Conservation (phyloP, 306 rosid species). For the Echinosophora koreensis region DNA sequence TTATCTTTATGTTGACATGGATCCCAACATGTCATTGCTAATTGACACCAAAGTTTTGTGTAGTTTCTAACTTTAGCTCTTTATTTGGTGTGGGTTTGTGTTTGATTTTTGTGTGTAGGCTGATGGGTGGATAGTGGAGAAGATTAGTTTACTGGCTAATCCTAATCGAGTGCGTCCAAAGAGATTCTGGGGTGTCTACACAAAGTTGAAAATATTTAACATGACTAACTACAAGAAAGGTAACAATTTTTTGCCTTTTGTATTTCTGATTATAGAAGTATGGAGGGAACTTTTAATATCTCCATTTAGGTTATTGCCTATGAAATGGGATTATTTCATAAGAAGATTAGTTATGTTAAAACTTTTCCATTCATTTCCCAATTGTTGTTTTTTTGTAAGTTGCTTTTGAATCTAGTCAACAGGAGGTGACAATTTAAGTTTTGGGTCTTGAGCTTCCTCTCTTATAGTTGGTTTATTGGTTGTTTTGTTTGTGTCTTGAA, state of each 20-base stretch:
- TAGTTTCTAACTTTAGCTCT: constrained; percentile 36
- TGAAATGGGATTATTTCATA: constrained; percentile 18
- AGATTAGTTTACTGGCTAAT: constrained; percentile 88
- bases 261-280: constrained; percentile 28
- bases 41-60: not conserved
- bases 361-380: not conserved
- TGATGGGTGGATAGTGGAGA: constrained; percentile 96
- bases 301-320: constrained; percentile 25
- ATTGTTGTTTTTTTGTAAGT: not conserved
- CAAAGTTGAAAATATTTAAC: constrained; percentile 93
- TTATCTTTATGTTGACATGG: constrained; percentile 6
- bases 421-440: not conserved
- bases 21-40: not conserved
- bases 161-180: constrained; percentile 93
- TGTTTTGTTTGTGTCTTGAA: constrained; percentile 42
- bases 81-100: constrained; percentile 37
- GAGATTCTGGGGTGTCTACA: constrained; percentile 99
- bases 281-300: constrained; percentile 8
- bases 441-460: not conserved
- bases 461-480: constrained; percentile 18
- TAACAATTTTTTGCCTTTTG: constrained; percentile 28
- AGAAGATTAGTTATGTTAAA: constrained; percentile 13
- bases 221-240: constrained; percentile 96
- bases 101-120: constrained; percentile 64
- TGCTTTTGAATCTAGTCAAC: constrained; percentile 20